Evolutionary conservation across 805 yeast species (phyloP).

Genomic region (Suhomyces tanzawaensis): DNA sequence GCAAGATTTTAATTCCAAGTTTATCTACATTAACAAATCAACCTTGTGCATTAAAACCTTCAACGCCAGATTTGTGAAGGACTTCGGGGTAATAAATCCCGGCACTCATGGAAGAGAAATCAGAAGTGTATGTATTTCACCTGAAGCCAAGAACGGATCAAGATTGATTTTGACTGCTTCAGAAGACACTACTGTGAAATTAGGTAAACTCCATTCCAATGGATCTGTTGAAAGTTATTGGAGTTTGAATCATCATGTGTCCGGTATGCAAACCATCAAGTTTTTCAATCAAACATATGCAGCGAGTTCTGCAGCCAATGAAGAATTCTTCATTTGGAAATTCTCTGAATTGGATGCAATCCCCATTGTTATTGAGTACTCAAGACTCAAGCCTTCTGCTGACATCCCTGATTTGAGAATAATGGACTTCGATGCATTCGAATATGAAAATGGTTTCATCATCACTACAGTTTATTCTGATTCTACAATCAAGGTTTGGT

Average conservation of each 20-base stretch:
- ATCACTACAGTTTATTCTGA: slow-evolving; percentile 81
- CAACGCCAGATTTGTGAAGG: slow-evolving; percentile 16
- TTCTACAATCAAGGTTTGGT: slow-evolving; percentile 70
- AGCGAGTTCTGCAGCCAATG: slow-evolving; percentile 73
- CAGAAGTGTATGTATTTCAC: slow-evolving; percentile 64
- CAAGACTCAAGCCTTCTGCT: slow-evolving; percentile 53
- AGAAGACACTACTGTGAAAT: slow-evolving; percentile 78
- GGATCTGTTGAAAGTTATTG: slow-evolving; percentile 51
- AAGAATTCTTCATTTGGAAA: slow-evolving; percentile 84
- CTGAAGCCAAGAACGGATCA: slow-evolving; percentile 25
- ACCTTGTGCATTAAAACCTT: slow-evolving; percentile 38
- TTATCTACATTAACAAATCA: slow-evolving; percentile 58
- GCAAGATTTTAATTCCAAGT: slow-evolving; percentile 31
- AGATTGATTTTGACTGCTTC: slow-evolving; percentile 70
- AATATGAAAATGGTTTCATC: slow-evolving; percentile 44
- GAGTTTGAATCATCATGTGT: slow-evolving; percentile 77
- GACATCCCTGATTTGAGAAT: slow-evolving; percentile 80
- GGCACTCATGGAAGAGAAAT: slow-evolving; percentile 95
- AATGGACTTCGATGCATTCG: slow-evolving; percentile 72
- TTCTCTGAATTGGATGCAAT: slow-evolving; percentile 35
- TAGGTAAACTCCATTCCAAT: slow-evolving; percentile 41
- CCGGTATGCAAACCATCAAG: slow-evolving; percentile 78
- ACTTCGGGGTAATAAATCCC: slow-evolving; percentile 33
- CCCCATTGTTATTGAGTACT: slow-evolving; percentile 49
- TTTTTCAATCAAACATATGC: slow-evolving; percentile 50